Evolutionary conservation across 2,329 filamentous ascomycete species (phyloP), one percentile per base, ranked within the genome.

Genomic region (Talaromyces sp.): DNA sequence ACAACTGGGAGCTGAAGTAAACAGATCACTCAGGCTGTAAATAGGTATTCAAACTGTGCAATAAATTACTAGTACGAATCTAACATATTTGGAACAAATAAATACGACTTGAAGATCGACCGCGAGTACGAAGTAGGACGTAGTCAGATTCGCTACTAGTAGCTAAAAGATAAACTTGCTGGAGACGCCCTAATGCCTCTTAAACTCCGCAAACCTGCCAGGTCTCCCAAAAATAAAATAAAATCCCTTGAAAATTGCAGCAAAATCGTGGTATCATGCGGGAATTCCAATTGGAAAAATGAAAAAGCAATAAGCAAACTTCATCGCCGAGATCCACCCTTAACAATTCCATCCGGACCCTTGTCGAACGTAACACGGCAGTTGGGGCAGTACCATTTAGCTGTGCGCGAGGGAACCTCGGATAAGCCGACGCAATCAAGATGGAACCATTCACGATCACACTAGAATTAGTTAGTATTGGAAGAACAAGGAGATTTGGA

Each of bases 391-490:
- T 84, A 87, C 85, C 85, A 87, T 68, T 85, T 86, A 10, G 80
- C 77, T 11, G 83, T 79, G 20, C 83, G 77, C n/a, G 79, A 78
- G 7, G 85, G 85, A 29, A 83, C 76, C 48, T 84, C 82, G 6
- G 75, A 75, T 16, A 87, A 73, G 13, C 79, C 78, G 22, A 87
- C 79, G 57, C 85, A 87, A 32, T 78, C 76, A 42, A 87, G 77
- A 63, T 87, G 85, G 66, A 87, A 87, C 85, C 85, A 87, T 70
- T 87, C 84, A 39, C 77, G 81, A 57, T 86, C 82, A 69, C 85
- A 87, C 79, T 86, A 58, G n/a, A 35, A 49, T 20, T 30, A 14
- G 36, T 67, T 57, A 70, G 58, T 16, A 48, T 33, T 11, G 42
- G 1, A 22, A 8, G 10, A 33, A 4, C 33, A 14, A 32, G 43